A percentile compares a stretch with the other conserved stretches of the same genome.
Evolutionary conservation across 2,329 filamentous ascomycete genomes (phyloP).

Genomic region (Colletotrichum lini): DNA sequence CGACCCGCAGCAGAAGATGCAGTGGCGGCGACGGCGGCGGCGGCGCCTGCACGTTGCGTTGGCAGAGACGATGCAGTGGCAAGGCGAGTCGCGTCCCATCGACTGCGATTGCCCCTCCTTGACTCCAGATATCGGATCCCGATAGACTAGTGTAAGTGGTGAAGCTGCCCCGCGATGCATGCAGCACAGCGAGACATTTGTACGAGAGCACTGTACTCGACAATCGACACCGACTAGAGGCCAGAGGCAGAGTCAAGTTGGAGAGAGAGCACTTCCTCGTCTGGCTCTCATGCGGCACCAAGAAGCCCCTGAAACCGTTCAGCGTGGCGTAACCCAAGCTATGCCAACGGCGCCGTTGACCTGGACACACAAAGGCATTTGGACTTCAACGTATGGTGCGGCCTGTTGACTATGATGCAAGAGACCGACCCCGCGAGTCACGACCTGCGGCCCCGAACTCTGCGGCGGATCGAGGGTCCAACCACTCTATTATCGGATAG

Average conservation of each 20-base stretch:
- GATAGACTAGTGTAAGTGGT: slow-evolving; percentile 24
- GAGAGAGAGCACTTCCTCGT: background rate
- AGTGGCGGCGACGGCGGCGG: slow-evolving; percentile 23
- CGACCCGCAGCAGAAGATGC: slow-evolving; percentile 41
- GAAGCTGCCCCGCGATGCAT: slow-evolving; percentile 39
- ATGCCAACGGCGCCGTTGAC: slow-evolving; percentile 20
- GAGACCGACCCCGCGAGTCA: slow-evolving; percentile 39
- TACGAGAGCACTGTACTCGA: background rate
- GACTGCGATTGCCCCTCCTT: slow-evolving; percentile 25
- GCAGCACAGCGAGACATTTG: slow-evolving; percentile 7
- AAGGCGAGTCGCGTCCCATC: slow-evolving; percentile 30
- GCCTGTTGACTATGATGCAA: slow-evolving; percentile 36
- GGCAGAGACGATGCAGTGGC: slow-evolving; percentile 40
- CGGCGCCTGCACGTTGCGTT: slow-evolving; percentile 43
- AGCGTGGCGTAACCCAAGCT: slow-evolving; percentile 21
- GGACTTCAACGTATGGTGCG: slow-evolving; percentile 3
- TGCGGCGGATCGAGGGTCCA: slow-evolving; percentile 39
- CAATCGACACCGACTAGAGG: background rate
- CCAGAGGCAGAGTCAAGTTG: background rate
- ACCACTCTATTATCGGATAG: slow-evolving; percentile 35
- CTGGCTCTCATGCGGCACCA: background rate
- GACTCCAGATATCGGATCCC: slow-evolving; percentile 35
- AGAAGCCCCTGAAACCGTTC: slow-evolving; percentile 11
- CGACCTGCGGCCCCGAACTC: slow-evolving; percentile 35
- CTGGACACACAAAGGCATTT: slow-evolving; percentile 14